These are phyloP conservation scores for Scheffersomyces lignicola DNA, from an alignment of 1,139 yeast species.

Conservation along the genomic window DNA sequence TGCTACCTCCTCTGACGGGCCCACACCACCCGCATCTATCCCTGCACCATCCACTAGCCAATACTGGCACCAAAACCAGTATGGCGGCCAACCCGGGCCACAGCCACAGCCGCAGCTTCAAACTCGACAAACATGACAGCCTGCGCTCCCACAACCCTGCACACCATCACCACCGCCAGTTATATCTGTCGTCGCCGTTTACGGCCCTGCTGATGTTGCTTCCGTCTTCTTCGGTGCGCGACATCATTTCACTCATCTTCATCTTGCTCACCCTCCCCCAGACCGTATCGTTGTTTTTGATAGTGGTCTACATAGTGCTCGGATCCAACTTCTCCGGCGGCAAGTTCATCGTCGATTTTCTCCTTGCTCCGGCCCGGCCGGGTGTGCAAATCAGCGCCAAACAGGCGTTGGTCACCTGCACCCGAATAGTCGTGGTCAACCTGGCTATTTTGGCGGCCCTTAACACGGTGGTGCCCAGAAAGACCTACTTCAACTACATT, in stretches of 20 bases:
- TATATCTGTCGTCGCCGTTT: constrained; percentile 5
- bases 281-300: constrained; percentile 36
- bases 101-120: background rate
- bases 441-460: constrained; percentile 29
- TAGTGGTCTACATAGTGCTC: constrained; percentile 39
- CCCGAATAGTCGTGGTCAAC: constrained; percentile 28
- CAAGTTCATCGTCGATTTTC: constrained; percentile 34
- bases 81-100: too few species aligned
- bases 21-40: too few species aligned
- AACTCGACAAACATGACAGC: constrained; percentile 5
- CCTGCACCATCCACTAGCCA: too few species aligned
- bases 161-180: constrained; percentile 9
- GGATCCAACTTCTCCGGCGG: constrained; percentile 47
- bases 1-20: too few species aligned
- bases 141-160: constrained; percentile 9
- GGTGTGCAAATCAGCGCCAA: constrained; percentile 11
- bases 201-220: constrained; percentile 8
- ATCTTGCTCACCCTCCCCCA: constrained; percentile 43
- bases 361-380: constrained; percentile 9
- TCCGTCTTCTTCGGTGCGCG: constrained; percentile 35
- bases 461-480: constrained; percentile 29
- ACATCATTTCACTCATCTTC: constrained; percentile 44
- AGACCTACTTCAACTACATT: constrained; percentile 35
- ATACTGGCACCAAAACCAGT: too few species aligned
- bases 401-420: constrained; percentile 20